Percentiles rank a stretch among this genome's conserved stretches.
phyloP scores from a whole-genome alignment of 495 filamentous ascomycete genomes.

The Neurospora sp. region DNA sequence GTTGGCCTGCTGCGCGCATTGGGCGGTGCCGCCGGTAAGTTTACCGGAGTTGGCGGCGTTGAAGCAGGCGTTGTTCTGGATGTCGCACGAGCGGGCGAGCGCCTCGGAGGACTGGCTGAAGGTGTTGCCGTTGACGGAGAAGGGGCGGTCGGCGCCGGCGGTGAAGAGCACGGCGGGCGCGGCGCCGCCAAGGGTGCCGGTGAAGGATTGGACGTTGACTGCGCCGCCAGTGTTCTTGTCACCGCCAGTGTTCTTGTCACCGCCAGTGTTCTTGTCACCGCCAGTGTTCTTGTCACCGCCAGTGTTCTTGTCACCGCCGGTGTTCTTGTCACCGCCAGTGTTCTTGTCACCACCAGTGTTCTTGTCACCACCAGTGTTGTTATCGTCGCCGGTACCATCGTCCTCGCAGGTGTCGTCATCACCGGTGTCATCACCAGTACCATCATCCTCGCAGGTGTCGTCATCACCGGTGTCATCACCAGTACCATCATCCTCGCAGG shows the following conservation, averaged over 20 bases:
- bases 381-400: constrained; percentile 28
- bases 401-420: constrained; percentile 40
- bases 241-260: constrained; percentile 11
- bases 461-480: constrained; percentile 38
- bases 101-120: constrained; percentile 44
- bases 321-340: constrained; percentile 13
- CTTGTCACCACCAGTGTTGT: constrained; percentile 22
- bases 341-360: constrained; percentile 9
- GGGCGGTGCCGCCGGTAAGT: constrained; percentile 26
- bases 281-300: constrained; percentile 30
- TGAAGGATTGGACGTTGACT: constrained; percentile 48
- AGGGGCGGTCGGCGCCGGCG: constrained; percentile 37
- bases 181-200: constrained; percentile 42
- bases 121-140: constrained; percentile 43
- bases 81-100: constrained; percentile 41
- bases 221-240: constrained; percentile 16
- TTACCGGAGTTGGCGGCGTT: constrained; percentile 44
- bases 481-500: constrained; percentile 8
- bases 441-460: constrained; percentile 38
- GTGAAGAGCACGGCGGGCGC: constrained; percentile 39
- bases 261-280: constrained; percentile 9
- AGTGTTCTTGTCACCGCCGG: constrained; percentile 12
- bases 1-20: constrained; percentile 41
- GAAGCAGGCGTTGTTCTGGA: constrained; percentile 49
- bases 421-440: constrained; percentile 21